Base-by-base conservation (phyloP, 2,329 filamentous ascomycete species). In the Mycosphaerella sp. region DNA sequence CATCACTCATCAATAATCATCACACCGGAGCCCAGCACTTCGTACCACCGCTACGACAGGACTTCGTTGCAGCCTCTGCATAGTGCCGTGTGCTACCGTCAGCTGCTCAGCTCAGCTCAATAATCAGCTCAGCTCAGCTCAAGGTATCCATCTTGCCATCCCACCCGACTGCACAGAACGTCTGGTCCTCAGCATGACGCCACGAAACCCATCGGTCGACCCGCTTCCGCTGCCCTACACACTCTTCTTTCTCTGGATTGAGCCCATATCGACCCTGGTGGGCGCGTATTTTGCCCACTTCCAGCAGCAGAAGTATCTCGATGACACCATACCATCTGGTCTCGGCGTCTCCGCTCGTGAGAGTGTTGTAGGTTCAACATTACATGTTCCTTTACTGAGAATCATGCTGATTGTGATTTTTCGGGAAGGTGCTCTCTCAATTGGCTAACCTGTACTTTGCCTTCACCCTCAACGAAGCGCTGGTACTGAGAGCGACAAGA, bases 371-470 rank as follows among this genome's bases (percentile, higher is more conserved):
- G 7, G 21, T 25, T 25, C 21, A 25, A n/a, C n/a, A n/a, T 3
- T 21, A 21, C 21, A 25, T 25, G 21, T 6, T 25, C 21, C 21
- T 25, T 6, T 5, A 25, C 7, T 5, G 21, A 25, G 7, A 6
- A 25, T 25, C 4, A 25, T 25, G 21, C 21, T 25, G 21, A 25
- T 25, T 25, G n/a, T n/a, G n/a, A n/a, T 25, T 5, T 25, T 25
- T n/a, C n/a, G n/a, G 3, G 4, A 25, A 25, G 21, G 21, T 81
- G 36, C 74, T 90, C 61, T 81, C 82, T 14, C 87, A 91, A 70
- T 78, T 91, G 28, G 85, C 84, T 39, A 90, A 89, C 68, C 74
- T 90, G 56, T 91, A 90, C 70, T 68, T 90, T 35, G 78, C 87
- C 52, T 87, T 90, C 68, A 81, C 85, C 49, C 70, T 91, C 62